Conservation (phyloP, 2,329 filamentous ascomycete genomes). For the Phialemoniopsis sp. region DNA sequence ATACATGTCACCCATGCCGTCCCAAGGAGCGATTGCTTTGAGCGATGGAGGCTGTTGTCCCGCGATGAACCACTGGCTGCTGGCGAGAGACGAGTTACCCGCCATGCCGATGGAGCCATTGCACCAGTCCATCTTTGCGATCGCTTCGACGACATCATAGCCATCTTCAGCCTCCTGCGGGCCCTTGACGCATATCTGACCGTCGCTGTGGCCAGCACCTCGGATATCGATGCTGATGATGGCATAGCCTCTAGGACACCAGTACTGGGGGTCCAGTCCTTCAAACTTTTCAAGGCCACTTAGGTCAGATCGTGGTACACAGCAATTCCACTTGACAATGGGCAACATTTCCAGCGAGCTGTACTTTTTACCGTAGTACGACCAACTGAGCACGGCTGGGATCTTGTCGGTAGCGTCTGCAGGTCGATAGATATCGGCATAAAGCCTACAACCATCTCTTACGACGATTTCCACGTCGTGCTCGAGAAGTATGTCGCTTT, state of each 20-base stretch:
- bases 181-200: slow-evolving; percentile 15
- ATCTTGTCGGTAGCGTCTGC: slow-evolving; percentile 22
- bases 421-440: slow-evolving; percentile 39
- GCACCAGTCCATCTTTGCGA: slow-evolving; percentile 21
- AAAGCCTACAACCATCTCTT: slow-evolving; percentile 33
- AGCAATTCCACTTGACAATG: slow-evolving; percentile 30
- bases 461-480: slow-evolving; percentile 34
- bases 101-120: slow-evolving; percentile 23
- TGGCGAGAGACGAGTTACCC: slow-evolving; percentile 19
- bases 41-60: slow-evolving; percentile 6
- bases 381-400: slow-evolving; percentile 38
- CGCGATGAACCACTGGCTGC: slow-evolving; percentile 11
- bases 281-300: slow-evolving; percentile 20
- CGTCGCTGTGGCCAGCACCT: slow-evolving; percentile 18
- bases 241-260: slow-evolving; percentile 19
- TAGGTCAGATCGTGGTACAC: slow-evolving; percentile 19
- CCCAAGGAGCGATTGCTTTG: slow-evolving; percentile 25
- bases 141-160: slow-evolving; percentile 17
- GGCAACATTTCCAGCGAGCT: slow-evolving; percentile 30
- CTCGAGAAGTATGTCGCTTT: slow-evolving; percentile 29
- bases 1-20: slow-evolving; percentile 40
- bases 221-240: slow-evolving; percentile 20
- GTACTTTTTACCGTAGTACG: slow-evolving; percentile 39
- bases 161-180: slow-evolving; percentile 17
- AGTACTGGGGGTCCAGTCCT: slow-evolving; percentile 20